Base-by-base conservation (phyloP, 73 alveolate species). In the Paramecium caudatum region DNA sequence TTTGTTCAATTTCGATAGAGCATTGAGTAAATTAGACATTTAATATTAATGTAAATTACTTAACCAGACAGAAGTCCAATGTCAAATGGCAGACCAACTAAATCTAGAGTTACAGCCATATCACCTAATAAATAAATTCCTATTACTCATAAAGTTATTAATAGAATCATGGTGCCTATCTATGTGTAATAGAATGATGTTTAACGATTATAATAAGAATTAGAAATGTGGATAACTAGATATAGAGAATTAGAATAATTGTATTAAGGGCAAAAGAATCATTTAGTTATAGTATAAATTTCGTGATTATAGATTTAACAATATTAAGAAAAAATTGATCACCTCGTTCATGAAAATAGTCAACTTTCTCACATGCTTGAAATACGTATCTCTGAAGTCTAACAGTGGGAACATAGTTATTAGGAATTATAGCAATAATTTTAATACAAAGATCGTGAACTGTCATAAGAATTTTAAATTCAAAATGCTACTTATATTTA, bases 51-150 rank as follows among this genome's bases (percentile, higher is more conserved):
- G 9, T 55, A 27, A 55, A 55, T 55, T 27, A 55, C 30, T 12
- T 68, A 74, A 19, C 16, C 62, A 19, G 88, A 74, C 43, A 74
- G 43, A 23, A 41, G 69, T 41, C 88, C 88, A 6, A 30, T 74
- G 16, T 21, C 17, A 15, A n/a, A n/a, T n/a, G n/a, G n/a, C n/a
- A 45, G 88, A 21, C 36, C 88, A 1, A 74, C 88, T 0, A 74
- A 74, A 45, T 74, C 88, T 39, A n/a, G 88, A 74, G 88, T 41
- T 4, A n/a, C n/a, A n/a, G 41, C 88, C 7, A 43, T 74, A n/a
- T 41, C 69, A 3, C 88, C 88, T n/a, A 68, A 25, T 5, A 65
- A 65, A 27, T 65, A 36, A 4, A 74, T 74, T 27, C 88, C 88
- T 6, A 41, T 74, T 21, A 37, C 62, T 9, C 88, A 74, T 43